Base-by-base conservation (phyloP, 2,329 filamentous ascomycete genomes). In the Chaetomium sp. region DNA sequence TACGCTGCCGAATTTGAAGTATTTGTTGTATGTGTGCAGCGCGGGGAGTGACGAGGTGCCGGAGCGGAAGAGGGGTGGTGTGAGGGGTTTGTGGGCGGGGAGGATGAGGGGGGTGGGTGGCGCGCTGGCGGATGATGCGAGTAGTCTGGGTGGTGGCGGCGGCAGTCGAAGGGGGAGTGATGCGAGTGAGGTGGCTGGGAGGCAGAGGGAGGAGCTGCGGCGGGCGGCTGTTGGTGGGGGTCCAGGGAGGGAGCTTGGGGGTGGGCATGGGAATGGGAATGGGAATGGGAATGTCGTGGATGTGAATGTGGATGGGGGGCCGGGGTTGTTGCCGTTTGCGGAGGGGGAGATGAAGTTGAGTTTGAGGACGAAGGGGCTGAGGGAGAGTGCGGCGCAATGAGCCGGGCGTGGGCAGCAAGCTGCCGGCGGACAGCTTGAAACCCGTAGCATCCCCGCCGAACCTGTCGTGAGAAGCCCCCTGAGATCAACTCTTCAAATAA, bases 1-100 rank as follows among this genome's bases (percentile, higher is more conserved):
- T 70, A 96, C 94, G 0, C 79, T 98, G 7, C 93, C 94, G 1
- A 99, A 99, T 73, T 81, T 99, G 10, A 96, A 97, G 75, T 97
- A 97, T 71, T 80, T 98, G 19, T 80, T 98, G 1, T 97, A 96
- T 71, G 89, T 98, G 1, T 90, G 93, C 70, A 95, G 91, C 35
- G 92, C 93, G 0, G 93, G 93, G 0, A 89, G 75, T 1, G 83
- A 85, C 31, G 84, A 89, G 63, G 75, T 89, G 2, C 87, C 87
- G 0, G 84, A 85, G 71, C 79, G 87, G 47, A 89, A 87, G 68
- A 80, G 80, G 49, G 87, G 87, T 13, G 87, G 86, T 10, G 82
- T 89, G 0, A 77, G 85, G 31, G 87, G 86, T 0, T 74, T 89
- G 2, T 83, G 85, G 78, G 79, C 79, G 0, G 83, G 84, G 0